These are phyloP conservation scores for Mortierella sp. DNA, from an alignment of 371 early-diverging fungal species.

Conservation along the genomic window DNA sequence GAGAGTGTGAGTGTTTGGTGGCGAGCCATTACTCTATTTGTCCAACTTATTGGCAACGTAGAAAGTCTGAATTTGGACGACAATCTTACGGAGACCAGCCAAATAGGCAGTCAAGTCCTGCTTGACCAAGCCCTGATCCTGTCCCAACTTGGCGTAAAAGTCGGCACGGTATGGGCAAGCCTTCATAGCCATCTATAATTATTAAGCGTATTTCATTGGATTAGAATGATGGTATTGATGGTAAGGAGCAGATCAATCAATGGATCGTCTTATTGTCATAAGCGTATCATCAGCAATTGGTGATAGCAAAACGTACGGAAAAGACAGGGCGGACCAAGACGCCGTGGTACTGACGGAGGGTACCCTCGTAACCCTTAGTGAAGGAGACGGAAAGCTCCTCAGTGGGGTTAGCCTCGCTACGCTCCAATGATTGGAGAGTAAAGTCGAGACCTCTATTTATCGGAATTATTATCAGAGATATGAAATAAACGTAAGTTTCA, in stretches of 20 bases:
- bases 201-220: background rate
- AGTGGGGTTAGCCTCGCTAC: slow-evolving; percentile 71
- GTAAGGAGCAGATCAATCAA: too few relatives aligned
- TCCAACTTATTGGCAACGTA: slow-evolving; percentile 31
- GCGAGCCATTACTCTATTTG: background rate
- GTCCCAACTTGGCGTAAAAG: slow-evolving; percentile 89
- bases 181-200: slow-evolving; percentile 87
- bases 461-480: background rate
- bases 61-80: slow-evolving; percentile 63
- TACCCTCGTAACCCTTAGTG: slow-evolving; percentile 83
- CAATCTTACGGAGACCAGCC: slow-evolving; percentile 73
- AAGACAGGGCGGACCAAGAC: slow-evolving; percentile 89
- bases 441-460: slow-evolving; percentile 86
- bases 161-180: slow-evolving; percentile 92
- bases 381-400: slow-evolving; percentile 91
- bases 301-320: slow-evolving; percentile 58
- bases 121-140: slow-evolving; percentile 66
- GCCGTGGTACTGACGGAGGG: slow-evolving; percentile 85
- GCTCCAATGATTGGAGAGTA: slow-evolving; percentile 82
- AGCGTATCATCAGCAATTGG: background rate
- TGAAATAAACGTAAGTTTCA: background rate
- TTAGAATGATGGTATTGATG: background rate
- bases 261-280: too few relatives aligned
- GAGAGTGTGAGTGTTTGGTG: too few relatives aligned
- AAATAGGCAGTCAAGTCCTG: slow-evolving; percentile 78